Percentiles rank a stretch among this genome's conserved stretches.
Evolutionary conservation across 306 rosid genomes (phyloP).

Genomic region (Trichosanthes truncata): DNA sequence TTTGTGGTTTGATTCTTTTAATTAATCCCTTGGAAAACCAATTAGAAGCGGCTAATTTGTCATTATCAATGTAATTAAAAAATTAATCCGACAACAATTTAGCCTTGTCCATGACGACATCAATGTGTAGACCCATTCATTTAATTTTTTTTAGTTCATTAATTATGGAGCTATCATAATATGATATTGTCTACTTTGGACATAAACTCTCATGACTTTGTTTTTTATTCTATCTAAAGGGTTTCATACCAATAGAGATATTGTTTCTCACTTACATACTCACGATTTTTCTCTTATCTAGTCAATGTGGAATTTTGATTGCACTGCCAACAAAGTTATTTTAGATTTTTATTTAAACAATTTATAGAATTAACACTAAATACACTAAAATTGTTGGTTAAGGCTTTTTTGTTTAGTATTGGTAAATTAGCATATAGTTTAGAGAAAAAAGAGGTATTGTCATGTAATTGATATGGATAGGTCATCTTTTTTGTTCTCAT

Average conservation of each 20-base stretch:
- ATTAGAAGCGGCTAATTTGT: conserved; percentile 1
- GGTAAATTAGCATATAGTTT: background rate
- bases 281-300: too few species aligned
- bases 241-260: too few species aligned
- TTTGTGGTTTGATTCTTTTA: background rate
- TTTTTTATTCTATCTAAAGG: too few species aligned
- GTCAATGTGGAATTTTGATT: too few species aligned
- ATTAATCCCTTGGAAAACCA: background rate
- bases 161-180: background rate
- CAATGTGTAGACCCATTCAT: background rate
- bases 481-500: background rate
- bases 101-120: background rate
- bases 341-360: too few species aligned
- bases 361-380: background rate
- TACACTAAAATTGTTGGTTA: background rate
- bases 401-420: too few species aligned
- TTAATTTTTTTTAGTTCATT: background rate
- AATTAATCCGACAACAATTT: background rate
- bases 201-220: too few species aligned
- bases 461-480: background rate
- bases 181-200: too few species aligned
- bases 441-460: background rate
- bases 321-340: too few species aligned
- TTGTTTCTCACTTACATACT: too few species aligned
- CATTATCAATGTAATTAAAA: background rate